Evolutionary conservation across 2,329 filamentous ascomycete species (phyloP).

Genomic region (Cytospora paraplurivora): DNA sequence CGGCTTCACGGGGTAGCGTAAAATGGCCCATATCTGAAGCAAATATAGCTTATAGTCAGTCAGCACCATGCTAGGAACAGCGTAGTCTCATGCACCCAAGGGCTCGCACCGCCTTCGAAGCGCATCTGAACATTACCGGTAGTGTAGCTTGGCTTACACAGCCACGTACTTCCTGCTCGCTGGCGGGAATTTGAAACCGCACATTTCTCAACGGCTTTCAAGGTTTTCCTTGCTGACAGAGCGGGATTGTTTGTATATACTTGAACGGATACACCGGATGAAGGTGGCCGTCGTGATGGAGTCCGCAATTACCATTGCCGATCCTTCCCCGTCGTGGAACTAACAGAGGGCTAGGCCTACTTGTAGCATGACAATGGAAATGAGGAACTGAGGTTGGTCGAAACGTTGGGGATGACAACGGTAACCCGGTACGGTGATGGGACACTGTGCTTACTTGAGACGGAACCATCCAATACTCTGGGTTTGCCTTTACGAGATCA

Average conservation of each 20-base stretch:
- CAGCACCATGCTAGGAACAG: not conserved
- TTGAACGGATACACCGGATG: not conserved
- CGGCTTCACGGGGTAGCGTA: not conserved
- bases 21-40: not conserved
- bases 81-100: not conserved
- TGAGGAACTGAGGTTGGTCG: too few relatives aligned
- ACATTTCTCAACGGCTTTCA: not conserved
- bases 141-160: not conserved
- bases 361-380: too few relatives aligned
- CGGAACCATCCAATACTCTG: too few relatives aligned
- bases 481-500: too few relatives aligned
- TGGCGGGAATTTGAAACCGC: not conserved
- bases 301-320: not conserved
- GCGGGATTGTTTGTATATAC: not conserved
- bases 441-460: too few relatives aligned
- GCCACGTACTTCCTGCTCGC: not conserved
- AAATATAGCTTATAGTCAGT: not conserved
- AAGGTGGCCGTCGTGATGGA: not conserved
- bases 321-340: not conserved
- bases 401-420: too few relatives aligned
- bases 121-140: not conserved
- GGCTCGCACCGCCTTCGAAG: not conserved
- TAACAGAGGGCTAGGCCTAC: too few relatives aligned
- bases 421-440: too few relatives aligned
- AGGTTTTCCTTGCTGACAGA: not conserved